Evolutionary conservation across 805 yeast species (phyloP).

Genomic region (Cyberlindnera mrakii): DNA sequence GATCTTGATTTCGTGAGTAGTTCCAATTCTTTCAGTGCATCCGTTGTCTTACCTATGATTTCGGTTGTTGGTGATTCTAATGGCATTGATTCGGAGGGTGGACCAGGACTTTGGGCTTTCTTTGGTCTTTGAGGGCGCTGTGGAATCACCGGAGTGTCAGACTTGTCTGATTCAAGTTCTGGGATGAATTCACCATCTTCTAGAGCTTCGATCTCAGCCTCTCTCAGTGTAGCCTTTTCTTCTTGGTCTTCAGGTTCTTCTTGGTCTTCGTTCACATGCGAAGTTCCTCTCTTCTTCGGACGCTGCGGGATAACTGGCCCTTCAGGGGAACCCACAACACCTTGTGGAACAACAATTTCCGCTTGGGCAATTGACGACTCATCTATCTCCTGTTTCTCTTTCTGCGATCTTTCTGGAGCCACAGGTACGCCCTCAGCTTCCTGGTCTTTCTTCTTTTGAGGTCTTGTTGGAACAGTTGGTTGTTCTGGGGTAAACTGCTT

Average conservation of each 20-base stretch:
- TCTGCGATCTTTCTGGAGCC: slow-evolving; percentile 9
- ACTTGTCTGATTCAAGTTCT: not conserved
- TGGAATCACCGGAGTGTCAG: not conserved
- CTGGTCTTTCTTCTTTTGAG: slow-evolving; percentile 1
- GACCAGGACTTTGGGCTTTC: not conserved
- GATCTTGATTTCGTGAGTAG: slow-evolving; percentile 2
- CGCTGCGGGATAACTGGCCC: slow-evolving; percentile 9
- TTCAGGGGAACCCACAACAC: not conserved
- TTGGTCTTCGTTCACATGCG: not conserved
- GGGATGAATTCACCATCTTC: not conserved
- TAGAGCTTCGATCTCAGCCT: not conserved
- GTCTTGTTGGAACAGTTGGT: slow-evolving; percentile 11
- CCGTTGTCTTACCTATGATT: not conserved
- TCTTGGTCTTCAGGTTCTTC: not conserved
- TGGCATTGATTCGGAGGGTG: not conserved
- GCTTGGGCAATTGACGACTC: slow-evolving; percentile 1
- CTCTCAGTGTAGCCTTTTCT: not conserved
- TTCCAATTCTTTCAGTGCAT: slow-evolving; percentile 7
- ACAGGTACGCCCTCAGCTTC: not conserved
- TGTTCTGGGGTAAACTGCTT: not conserved
- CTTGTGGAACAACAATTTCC: not conserved
- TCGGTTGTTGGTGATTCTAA: slow-evolving; percentile 1
- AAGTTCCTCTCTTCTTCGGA: slow-evolving; percentile 3
- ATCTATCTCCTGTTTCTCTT: not conserved
- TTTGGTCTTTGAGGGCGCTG: slow-evolving; percentile 10